Conservation (phyloP, 2,329 filamentous ascomycete species). For the Hymenotorrendiella dingleyae region DNA sequence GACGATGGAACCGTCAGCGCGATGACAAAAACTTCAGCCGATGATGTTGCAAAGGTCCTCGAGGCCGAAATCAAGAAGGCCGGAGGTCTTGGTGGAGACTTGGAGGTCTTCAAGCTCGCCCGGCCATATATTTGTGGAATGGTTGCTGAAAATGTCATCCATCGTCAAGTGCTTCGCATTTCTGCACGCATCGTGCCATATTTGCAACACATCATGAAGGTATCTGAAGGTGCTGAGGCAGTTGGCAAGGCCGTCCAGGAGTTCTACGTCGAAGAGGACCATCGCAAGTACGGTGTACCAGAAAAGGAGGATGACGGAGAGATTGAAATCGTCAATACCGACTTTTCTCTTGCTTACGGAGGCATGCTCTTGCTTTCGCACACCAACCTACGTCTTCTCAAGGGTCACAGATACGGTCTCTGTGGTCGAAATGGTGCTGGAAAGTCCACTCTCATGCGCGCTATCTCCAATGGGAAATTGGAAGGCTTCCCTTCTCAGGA, state of each 20-base stretch:
- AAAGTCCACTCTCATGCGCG: slow-evolving; percentile 98
- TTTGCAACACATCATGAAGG: slow-evolving; percentile 61
- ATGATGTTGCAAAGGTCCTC: slow-evolving; percentile 69
- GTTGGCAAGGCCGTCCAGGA: slow-evolving; percentile 70
- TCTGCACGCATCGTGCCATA: slow-evolving; percentile 66
- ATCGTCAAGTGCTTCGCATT: slow-evolving; percentile 72
- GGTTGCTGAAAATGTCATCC: slow-evolving; percentile 83
- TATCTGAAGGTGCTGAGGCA: slow-evolving; percentile 51
- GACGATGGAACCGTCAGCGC: slow-evolving; percentile 51
- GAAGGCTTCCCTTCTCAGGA: slow-evolving; percentile 95
- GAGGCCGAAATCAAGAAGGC: slow-evolving; percentile 70
- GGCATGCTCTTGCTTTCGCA: slow-evolving; percentile 96
- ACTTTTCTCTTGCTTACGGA: slow-evolving; percentile 95
- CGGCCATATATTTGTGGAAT: slow-evolving; percentile 75
- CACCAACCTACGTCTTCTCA: slow-evolving; percentile 88
- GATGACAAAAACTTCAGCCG: slow-evolving; percentile 59
- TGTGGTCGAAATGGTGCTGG: slow-evolving; percentile 96
- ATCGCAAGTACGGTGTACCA: slow-evolving; percentile 78
- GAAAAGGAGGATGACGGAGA: slow-evolving; percentile 88
- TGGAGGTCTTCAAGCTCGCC: slow-evolving; percentile 60
- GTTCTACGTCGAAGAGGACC: slow-evolving; percentile 76
- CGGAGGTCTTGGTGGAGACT: slow-evolving; percentile 54
- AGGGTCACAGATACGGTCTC: slow-evolving; percentile 95
- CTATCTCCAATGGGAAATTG: slow-evolving; percentile 90
- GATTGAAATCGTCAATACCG: slow-evolving; percentile 92